Evolutionary conservation across 2,329 filamentous ascomycete genomes (phyloP), one percentile per base, ranked within the genome.

Genomic region (Penicillium sp.): DNA sequence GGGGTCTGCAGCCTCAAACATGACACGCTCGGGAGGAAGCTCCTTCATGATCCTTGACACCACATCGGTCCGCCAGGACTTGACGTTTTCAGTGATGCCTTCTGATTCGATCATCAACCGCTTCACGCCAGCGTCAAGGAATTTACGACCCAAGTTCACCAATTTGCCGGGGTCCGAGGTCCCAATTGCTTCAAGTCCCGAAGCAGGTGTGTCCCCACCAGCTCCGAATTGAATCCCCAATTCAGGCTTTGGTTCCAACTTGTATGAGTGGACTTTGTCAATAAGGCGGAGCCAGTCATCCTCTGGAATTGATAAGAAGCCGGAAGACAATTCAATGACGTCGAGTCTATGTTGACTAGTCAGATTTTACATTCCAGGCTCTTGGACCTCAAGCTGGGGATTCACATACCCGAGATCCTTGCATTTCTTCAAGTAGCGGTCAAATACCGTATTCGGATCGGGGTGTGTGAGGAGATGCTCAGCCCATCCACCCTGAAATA

Each of bases 61-160:
- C 3, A 84, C 81, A 62, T 84, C 82, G 3, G 81, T 84, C 55
- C 81, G 72, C 83, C 83, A 84, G 9, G 69, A 74, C 51, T 70
- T 73, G 7, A 84, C 81, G 52, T 84, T 84, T 72, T 84, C 82
- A 0, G 82, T 84, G 61, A 85, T 84, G 0, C 82, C 82, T 69
- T 84, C 82, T n/a, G 81, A 83, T 65, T 85, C 81, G 54, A 84
- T 82, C 82, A 85, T 85, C 63, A 84, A 74, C 9, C 81, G 72
- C 67, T 84, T 81, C 3, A 85, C 81, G 0, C 82, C 82, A 0
- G 75, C 78, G 19, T 80, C 74, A 17, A 84, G 73, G 61, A 84
- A 84, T 42, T 73, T 72, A 57, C 73, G 78, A 12, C 79, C 81
- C 60, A 83, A 66, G 54, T 79, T 77, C 21, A 83, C 74, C 31